Conservation (phyloP, 345 rosid species). For the Eucalyptus albens region DNA sequence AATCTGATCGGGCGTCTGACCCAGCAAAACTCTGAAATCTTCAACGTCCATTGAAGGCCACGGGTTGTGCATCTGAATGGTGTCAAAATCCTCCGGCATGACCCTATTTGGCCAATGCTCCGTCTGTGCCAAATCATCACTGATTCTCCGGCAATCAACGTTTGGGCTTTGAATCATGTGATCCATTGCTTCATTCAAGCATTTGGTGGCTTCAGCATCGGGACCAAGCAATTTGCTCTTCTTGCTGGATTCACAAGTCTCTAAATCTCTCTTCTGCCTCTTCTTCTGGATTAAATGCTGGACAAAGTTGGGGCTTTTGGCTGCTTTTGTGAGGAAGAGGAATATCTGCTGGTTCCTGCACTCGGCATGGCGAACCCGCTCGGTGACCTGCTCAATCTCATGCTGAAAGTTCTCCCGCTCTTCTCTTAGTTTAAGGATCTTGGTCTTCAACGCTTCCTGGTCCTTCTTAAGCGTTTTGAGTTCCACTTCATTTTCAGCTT, state of each 20-base stretch:
- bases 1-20: neutral
- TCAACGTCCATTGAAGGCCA: neutral
- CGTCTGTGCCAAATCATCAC: neutral
- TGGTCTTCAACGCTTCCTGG: too few relatives aligned
- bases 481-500: neutral
- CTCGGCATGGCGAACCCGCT: slow-evolving; percentile 23
- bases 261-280: slow-evolving; percentile 11
- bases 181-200: neutral
- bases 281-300: slow-evolving; percentile 24
- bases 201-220: neutral
- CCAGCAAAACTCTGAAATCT: too few relatives aligned
- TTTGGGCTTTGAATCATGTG: neutral
- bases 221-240: neutral
- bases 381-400: slow-evolving; percentile 16
- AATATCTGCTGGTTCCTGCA: slow-evolving; percentile 34
- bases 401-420: slow-evolving; percentile 7
- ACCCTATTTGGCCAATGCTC: neutral
- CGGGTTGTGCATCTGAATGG: neutral
- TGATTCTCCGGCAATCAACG: neutral
- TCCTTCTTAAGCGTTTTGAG: slow-evolving; percentile 22
- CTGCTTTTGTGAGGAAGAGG: slow-evolving; percentile 28
- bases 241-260: slow-evolving; percentile 10
- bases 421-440: too few relatives aligned
- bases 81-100: neutral
- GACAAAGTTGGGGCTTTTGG: slow-evolving; percentile 19